Conservation (phyloP, 2,329 filamentous ascomycete genomes). For the Aspergillus intermedius region DNA sequence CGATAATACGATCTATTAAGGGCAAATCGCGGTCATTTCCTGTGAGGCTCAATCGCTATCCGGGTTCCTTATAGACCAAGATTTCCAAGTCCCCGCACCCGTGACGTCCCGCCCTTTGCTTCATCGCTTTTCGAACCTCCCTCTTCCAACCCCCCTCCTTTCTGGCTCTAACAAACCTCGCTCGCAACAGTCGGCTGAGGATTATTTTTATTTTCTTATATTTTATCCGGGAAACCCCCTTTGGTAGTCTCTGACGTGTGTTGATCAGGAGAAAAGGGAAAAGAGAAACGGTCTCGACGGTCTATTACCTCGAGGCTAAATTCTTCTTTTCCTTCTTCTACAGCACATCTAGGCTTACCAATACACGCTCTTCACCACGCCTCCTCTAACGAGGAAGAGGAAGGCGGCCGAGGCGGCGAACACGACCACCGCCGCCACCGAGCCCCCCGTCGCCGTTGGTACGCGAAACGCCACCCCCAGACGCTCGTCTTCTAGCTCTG, state of each 20-base stretch:
- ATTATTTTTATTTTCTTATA: too few species aligned
- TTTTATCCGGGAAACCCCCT: too few species aligned
- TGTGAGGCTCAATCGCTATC: too few species aligned
- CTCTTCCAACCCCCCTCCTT: too few species aligned
- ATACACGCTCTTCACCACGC: slow-evolving; percentile 41
- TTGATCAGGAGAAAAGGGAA: slow-evolving; percentile 11
- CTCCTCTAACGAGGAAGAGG: slow-evolving; percentile 47
- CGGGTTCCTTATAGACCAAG: too few species aligned
- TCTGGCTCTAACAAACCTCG: too few species aligned
- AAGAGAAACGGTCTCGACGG: slow-evolving; percentile 19
- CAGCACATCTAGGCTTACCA: slow-evolving; percentile 16
- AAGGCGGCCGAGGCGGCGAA: slow-evolving; percentile 46
- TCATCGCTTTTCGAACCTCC: too few species aligned
- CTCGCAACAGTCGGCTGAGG: too few species aligned
- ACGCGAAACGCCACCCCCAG: slow-evolving; percentile 18
- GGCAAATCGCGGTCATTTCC: too few species aligned
- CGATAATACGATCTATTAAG: too few species aligned
- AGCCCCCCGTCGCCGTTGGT: slow-evolving; percentile 9
- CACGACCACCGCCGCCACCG: slow-evolving; percentile 21
- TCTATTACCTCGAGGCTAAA: slow-evolving; percentile 11
- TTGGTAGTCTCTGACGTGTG: slow-evolving; percentile 15
- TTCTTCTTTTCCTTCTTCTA: slow-evolving; percentile 12
- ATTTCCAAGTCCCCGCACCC: too few species aligned
- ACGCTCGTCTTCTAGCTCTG: slow-evolving; percentile 10
- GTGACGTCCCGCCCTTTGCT: too few species aligned